Evolutionary conservation across 2,329 filamentous ascomycete species (phyloP), one percentile per base, ranked within the genome.

Genomic region (Diaporthe sp.): DNA sequence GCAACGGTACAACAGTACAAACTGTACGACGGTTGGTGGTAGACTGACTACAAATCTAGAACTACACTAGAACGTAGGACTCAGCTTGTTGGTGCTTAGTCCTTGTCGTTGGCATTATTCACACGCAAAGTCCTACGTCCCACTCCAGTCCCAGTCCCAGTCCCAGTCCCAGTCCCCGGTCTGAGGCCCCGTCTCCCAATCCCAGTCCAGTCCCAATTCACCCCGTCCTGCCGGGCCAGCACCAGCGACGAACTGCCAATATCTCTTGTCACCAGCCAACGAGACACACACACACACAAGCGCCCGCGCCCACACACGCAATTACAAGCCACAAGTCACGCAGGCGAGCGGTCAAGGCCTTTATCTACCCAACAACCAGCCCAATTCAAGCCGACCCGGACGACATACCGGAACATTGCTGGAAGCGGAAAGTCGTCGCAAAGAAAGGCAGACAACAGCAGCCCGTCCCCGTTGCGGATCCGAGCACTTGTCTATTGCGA

Each of bases 61-160:
- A n/a, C n/a, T n/a, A n/a, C n/a, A n/a, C n/a, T n/a, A 17, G 35
- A 19, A 25, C 58, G 58, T 63, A 71, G 69, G 69, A 71, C 69
- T 71, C 69, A 53, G 69, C 69, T 68, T 51, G 69, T 71, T 71
- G 69, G 69, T 71, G 56, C 56, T 51, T 63, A 39, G 55, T 66
- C 63, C 63, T 66, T 51, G 61, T 66, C 44, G 42, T 66, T 66
- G 30, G 63, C 44, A 66, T 66, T 66, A 66, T 66, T 51, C 39
- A 47, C 59, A 65, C 58, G 25, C 56, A 53, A 63, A 71, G 69
- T 71, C 69, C 69, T 71, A 71, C 69, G 69, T 27, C 44, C 66
- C 55, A 59, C 39, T 30, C 32, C 39, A 39, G 10, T 39, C 25
- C 42, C 19, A 22, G 25, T 19, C 63, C 27, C 27, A 19, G 39